Percentiles rank a stretch among this genome's conserved stretches.
These are phyloP conservation scores for Glycine tomentella DNA, from an alignment of 306 rosid species.

Conservation along the genomic window DNA sequence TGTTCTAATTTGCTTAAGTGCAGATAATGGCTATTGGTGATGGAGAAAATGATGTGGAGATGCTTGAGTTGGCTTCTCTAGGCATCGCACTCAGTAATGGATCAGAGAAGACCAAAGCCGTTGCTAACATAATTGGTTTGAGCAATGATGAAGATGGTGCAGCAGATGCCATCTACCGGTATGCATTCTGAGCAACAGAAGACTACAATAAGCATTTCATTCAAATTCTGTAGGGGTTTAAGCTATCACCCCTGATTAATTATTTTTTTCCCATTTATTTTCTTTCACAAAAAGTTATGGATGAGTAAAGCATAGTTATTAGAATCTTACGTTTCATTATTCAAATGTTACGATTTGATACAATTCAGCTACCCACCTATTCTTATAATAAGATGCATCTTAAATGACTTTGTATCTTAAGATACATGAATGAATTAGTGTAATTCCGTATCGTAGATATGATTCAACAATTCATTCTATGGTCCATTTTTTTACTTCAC, in stretches of 20 bases:
- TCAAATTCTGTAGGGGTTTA: conserved; percentile 20
- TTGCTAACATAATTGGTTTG: conserved; percentile 77
- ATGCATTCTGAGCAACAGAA: conserved; percentile 69
- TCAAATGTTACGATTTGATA: too few relatives aligned
- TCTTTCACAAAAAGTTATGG: conserved; percentile 17
- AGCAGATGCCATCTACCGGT: conserved; percentile 91
- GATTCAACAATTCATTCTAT: too few relatives aligned
- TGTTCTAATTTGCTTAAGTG: conserved; percentile 3
- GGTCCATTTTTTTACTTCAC: too few relatives aligned
- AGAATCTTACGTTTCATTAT: too few relatives aligned
- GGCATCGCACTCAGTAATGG: conserved; percentile 92
- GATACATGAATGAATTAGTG: too few relatives aligned
- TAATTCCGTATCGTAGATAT: too few relatives aligned
- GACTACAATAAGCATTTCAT: conserved; percentile 34
- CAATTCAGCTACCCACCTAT: too few relatives aligned
- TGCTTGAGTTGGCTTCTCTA: conserved; percentile 90
- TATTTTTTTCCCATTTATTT: conserved; percentile 24
- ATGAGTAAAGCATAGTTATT: background rate
- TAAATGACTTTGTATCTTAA: too few relatives aligned
- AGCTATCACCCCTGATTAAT: conserved; percentile 33
- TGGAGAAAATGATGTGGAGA: conserved; percentile 93
- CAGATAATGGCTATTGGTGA: conserved; percentile 99
- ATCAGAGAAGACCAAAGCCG: conserved; percentile 81
- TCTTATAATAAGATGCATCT: too few relatives aligned
- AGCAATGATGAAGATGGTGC: conserved; percentile 95